Percentiles rank a stretch among this genome's conserved stretches.
phyloP scores from a whole-genome alignment of 805 yeast genomes.

The Lachancea waltii region DNA sequence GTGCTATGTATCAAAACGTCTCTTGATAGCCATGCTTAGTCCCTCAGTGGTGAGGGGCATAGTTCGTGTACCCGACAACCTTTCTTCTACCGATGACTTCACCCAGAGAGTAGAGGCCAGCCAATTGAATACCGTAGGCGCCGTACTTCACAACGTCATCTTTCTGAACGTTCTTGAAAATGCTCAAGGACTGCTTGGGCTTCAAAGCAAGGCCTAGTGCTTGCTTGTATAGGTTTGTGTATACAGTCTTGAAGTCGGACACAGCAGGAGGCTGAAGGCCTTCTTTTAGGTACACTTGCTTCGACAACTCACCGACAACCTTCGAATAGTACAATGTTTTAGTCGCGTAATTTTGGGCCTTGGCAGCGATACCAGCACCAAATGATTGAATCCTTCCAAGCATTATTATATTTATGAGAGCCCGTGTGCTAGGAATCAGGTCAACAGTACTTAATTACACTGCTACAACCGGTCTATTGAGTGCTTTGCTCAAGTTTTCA shows the following conservation, averaged over 20 bases:
- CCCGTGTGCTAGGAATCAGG: background rate
- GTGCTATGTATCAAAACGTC: background rate
- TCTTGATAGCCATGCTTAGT: too few relatives aligned
- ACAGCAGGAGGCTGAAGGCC: slow-evolving; percentile 86
- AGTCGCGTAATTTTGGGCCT: slow-evolving; percentile 36
- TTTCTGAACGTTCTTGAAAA: slow-evolving; percentile 44
- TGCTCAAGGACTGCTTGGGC: slow-evolving; percentile 53
- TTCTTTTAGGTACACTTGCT: slow-evolving; percentile 78
- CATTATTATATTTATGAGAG: slow-evolving; percentile 14
- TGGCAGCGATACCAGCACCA: slow-evolving; percentile 22
- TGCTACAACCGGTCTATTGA: too few relatives aligned
- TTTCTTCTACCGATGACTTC: slow-evolving; percentile 96
- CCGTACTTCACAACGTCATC: slow-evolving; percentile 58
- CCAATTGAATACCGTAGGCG: slow-evolving; percentile 72
- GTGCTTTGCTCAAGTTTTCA: too few relatives aligned
- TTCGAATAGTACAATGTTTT: slow-evolving; percentile 73
- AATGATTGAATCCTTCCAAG: slow-evolving; percentile 26
- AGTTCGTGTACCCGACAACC: slow-evolving; percentile 70
- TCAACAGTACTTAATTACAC: background rate
- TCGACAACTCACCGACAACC: slow-evolving; percentile 45
- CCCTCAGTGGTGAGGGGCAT: slow-evolving; percentile 31
- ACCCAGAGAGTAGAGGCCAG: slow-evolving; percentile 90
- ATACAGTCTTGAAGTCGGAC: slow-evolving; percentile 70
- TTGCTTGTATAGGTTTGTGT: slow-evolving; percentile 46
- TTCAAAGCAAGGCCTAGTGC: slow-evolving; percentile 41